Conservation (phyloP, 805 yeast species). For the Ogataea pignaliae region DNA sequence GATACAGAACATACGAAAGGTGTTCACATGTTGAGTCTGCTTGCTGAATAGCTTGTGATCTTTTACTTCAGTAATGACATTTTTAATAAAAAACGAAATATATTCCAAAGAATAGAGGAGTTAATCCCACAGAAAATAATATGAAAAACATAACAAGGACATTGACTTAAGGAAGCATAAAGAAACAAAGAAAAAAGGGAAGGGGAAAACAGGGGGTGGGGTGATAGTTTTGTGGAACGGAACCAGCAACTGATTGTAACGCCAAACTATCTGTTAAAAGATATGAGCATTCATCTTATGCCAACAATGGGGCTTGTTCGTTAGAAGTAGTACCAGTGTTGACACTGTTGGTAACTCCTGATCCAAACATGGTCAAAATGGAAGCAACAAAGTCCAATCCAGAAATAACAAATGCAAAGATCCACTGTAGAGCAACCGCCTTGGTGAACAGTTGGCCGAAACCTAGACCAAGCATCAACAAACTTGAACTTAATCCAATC, state of each 20-base stretch:
- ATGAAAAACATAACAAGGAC: neutral
- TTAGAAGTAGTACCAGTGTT: constrained; percentile 7
- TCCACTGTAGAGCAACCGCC: constrained; percentile 79
- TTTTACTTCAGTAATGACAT: no score
- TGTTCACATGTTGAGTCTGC: no score
- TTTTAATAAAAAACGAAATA: no score
- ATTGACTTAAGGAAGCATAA: neutral
- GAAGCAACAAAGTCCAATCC: constrained; percentile 51
- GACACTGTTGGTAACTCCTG: constrained; percentile 12
- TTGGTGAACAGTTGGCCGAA: constrained; percentile 66
- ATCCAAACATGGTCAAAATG: constrained; percentile 41
- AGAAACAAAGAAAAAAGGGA: neutral
- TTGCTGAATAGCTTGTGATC: no score
- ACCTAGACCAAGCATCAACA: constrained; percentile 61
- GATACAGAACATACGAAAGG: no score
- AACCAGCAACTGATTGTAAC: no score
- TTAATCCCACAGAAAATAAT: neutral
- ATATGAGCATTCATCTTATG: no score
- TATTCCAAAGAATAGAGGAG: neutral
- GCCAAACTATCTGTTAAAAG: neutral
- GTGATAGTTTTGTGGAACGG: no score
- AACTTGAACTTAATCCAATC: constrained; percentile 54
- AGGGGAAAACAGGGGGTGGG: neutral
- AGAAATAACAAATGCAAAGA: constrained; percentile 68
- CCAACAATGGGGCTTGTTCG: constrained; percentile 33